Evolutionary conservation across 768 basidiomycete species (phyloP), one percentile per base, ranked within the genome.

Genomic region (Amanita rubescens): DNA sequence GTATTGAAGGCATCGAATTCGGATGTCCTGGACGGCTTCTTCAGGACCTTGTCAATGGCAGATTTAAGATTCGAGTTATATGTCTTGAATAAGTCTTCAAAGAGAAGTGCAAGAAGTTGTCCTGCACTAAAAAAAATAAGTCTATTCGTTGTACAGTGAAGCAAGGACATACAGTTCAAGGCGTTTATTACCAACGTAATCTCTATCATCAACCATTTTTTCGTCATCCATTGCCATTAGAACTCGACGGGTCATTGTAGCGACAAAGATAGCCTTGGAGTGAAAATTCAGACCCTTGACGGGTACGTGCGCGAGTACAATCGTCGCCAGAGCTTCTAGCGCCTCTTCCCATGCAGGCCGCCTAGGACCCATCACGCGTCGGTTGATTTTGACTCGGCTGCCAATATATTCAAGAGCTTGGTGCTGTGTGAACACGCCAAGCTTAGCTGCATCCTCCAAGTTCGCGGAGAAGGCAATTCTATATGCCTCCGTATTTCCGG

Each of bases 101-200:
- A 99, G 3, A 99, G 80, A 10, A 99, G 77, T 5, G 94, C 92
- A 24, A 99, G 78, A 14, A 99, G 79, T 65, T 98, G 96, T 34
- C 96, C 96, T 44, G 96, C 96, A 50, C 94, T 97, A 55, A 24
- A 48, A 55, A 38, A 9, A 25, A 53, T 58, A 57, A 25, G 30
- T 57, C 46, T 32, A 43, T 46, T 54, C 35, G 22, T 51, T 51
- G 20, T 49, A 34, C 52, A 14, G 52, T 54, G 43, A 51, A 53
- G 43, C 39, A 33, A 48, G 41, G 5, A 77, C 88, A 64, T 67
- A 96, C 95, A 99, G 80, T 71, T 99, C 96, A 41, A 99, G 72
- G 45, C 96, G 90, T 69, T 99, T 99, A 71, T 99, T 99, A 45
- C 96, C 96, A 54, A 99, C 96, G 66, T 99, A 99, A 69, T 99